These are phyloP conservation scores for Melampsora abietis-canadensis DNA, from an alignment of 1,284 basidiomycete species.

Conservation along the genomic window DNA sequence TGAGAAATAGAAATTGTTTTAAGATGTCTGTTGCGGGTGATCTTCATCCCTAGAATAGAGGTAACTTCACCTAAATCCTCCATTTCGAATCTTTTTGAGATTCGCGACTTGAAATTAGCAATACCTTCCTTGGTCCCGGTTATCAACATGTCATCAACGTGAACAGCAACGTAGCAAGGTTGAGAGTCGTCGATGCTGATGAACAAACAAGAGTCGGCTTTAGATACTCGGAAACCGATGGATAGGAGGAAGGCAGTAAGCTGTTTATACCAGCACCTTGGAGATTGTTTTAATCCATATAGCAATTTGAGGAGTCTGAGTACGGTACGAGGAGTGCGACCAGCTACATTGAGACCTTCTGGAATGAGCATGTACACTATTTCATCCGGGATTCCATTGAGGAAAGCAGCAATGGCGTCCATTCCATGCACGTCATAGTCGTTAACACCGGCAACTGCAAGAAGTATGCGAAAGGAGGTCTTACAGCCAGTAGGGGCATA, in stretches of 20 bases:
- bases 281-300: constrained; percentile 19
- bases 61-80: neutral
- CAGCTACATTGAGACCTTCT: neutral
- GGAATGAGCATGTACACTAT: neutral
- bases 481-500: constrained; percentile 10
- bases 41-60: constrained; percentile 16
- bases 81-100: neutral
- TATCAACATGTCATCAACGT: constrained; percentile 17
- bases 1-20: constrained; percentile 5
- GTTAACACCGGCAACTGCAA: neutral
- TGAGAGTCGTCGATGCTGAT: neutral
- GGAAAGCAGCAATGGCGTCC: constrained; percentile 21
- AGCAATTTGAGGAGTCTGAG: neutral
- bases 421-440: constrained; percentile 13
- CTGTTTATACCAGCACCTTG: neutral
- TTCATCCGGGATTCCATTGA: constrained; percentile 12
- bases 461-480: neutral
- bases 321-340: neutral
- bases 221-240: neutral
- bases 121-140: neutral
- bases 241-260: neutral
- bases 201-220: constrained; percentile 8
- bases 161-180: constrained; percentile 3
- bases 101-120: neutral
- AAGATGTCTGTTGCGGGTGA: neutral